A percentile compares a stretch with the other conserved stretches of the same genome.
phyloP scores from a whole-genome alignment of 768 basidiomycete genomes.

The Boletus eberwhitei region DNA sequence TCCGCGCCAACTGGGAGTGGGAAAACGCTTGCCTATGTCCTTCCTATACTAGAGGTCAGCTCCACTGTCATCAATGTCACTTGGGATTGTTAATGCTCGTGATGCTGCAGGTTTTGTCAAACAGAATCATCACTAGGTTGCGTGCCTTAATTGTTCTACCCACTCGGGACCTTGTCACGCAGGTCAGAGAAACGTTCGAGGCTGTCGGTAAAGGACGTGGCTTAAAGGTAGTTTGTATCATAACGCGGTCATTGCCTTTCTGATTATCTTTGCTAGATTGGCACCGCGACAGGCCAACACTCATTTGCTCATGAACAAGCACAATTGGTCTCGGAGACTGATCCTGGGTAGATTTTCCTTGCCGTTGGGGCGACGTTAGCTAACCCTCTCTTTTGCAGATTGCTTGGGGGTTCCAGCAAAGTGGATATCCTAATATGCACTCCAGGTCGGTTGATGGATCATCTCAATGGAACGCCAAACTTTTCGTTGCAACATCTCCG shows the following conservation, averaged over 20 bases:
- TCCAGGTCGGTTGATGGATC: conserved; percentile 93
- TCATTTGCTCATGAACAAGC: conserved; percentile 91
- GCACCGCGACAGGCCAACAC: conserved; percentile 88
- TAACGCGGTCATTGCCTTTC: not conserved
- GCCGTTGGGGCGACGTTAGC: not conserved
- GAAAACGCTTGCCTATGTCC: conserved; percentile 93
- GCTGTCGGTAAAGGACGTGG: conserved; percentile 79
- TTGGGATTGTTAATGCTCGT: not conserved
- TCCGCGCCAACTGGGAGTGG: conserved; percentile 98
- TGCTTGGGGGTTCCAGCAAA: conserved; percentile 84
- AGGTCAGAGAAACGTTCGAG: conserved; percentile 93
- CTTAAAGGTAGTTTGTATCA: conserved; percentile 55
- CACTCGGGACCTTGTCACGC: conserved; percentile 87
- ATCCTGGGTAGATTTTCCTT: conserved; percentile 42
- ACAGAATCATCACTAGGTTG: conserved; percentile 74
- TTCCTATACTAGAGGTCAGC: conserved; percentile 85
- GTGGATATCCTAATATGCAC: conserved; percentile 95
- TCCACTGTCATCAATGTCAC: not conserved
- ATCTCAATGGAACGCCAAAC: conserved; percentile 81
- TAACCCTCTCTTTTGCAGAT: conserved; percentile 35
- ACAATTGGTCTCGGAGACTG: conserved; percentile 64
- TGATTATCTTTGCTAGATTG: conserved; percentile 43
- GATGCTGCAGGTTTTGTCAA: conserved; percentile 56
- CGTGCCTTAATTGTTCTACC: conserved; percentile 89
- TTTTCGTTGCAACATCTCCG: conserved; percentile 93